A percentile compares a stretch with the other conserved stretches of the same genome.
Evolutionary conservation across 768 basidiomycete genomes (phyloP).

Genomic region (Pulveroboletus sp.): DNA sequence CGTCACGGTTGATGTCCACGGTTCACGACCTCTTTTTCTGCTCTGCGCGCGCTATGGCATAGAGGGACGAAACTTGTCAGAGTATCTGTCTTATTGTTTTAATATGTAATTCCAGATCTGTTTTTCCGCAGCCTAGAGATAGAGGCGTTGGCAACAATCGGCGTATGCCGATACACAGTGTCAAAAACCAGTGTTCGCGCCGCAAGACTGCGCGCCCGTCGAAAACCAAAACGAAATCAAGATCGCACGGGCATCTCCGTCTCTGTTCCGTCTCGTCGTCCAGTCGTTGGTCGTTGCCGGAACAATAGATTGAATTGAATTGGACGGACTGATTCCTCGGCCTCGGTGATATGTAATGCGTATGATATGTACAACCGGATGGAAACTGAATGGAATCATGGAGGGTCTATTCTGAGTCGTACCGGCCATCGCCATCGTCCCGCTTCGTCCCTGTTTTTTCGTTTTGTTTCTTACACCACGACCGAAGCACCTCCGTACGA

Average conservation of each 20-base stretch:
- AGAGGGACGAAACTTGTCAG: constrained; percentile 9
- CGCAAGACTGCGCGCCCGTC: background rate
- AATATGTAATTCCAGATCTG: constrained; percentile 7
- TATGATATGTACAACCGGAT: background rate
- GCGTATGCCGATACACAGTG: constrained; percentile 5
- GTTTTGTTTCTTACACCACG: too few species aligned
- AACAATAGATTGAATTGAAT: background rate
- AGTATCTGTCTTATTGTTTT: background rate
- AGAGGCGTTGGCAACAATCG: background rate
- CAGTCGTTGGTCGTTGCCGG: background rate
- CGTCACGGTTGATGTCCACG: too few species aligned
- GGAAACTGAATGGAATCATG: too few species aligned
- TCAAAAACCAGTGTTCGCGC: too few species aligned
- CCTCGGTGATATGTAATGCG: background rate
- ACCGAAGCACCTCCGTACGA: too few species aligned
- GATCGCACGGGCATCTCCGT: background rate
- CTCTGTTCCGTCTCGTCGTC: background rate
- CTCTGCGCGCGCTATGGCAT: too few species aligned
- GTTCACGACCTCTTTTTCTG: too few species aligned
- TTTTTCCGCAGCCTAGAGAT: constrained; percentile 2
- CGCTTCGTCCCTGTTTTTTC: too few species aligned
- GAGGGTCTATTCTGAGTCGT: too few species aligned
- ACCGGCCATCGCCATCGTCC: too few species aligned
- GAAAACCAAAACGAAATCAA: background rate
- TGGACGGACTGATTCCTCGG: background rate